Evolutionary conservation across 345 rosid genomes (phyloP).

Genomic region (Pugionium cornutum): DNA sequence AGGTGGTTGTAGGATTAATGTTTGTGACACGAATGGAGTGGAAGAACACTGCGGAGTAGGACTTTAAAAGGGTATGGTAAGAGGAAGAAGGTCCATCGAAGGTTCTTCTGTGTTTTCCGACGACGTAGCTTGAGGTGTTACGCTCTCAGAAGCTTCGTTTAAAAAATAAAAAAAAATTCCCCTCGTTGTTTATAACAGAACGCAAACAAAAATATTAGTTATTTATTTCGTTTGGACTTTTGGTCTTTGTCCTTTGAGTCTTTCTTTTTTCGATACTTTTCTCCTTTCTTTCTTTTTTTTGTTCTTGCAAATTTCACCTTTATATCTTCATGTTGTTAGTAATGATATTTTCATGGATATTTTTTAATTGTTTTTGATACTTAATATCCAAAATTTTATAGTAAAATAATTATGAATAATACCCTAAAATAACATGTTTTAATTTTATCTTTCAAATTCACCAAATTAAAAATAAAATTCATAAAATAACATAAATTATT

Average conservation of each 20-base stretch:
- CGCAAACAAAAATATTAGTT: not conserved
- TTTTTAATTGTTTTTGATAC: not conserved
- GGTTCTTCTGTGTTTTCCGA: constrained; percentile 2
- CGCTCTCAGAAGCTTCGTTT: constrained; percentile 29
- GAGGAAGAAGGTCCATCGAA: constrained; percentile 33
- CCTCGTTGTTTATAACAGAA: constrained; percentile 10
- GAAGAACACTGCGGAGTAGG: not conserved
- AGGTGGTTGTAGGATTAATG: not conserved
- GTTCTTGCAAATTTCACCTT: no score
- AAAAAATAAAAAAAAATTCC: no score
- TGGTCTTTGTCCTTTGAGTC: constrained; percentile 1
- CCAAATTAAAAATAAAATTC: no score
- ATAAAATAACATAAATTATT: no score
- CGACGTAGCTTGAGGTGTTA: not conserved
- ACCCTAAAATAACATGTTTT: no score
- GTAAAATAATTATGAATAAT: no score
- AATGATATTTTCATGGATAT: not conserved
- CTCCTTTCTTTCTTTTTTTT: not conserved
- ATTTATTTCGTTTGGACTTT: constrained; percentile 4
- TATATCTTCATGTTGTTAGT: no score
- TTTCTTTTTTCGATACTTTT: constrained; percentile 13
- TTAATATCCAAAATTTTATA: no score
- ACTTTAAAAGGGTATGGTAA: constrained; percentile 29
- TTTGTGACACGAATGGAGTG: constrained; percentile 20
- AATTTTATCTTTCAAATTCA: no score